Evolutionary conservation across 495 filamentous ascomycete genomes (phyloP), one percentile per base, ranked within the genome.

Genomic region (Penicillium verhagenii): DNA sequence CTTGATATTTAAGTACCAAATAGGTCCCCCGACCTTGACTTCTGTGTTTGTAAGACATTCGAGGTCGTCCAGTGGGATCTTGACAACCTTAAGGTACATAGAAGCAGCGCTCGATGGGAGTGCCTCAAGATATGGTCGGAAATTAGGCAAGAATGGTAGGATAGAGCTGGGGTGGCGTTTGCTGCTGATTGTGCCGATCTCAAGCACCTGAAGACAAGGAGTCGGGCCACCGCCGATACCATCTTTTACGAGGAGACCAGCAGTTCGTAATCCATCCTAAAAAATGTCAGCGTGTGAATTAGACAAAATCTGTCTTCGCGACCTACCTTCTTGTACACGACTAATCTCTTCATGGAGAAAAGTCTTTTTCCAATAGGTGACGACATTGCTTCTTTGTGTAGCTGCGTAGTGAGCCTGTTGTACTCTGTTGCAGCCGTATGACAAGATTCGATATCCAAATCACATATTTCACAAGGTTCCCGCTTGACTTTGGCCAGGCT

Each of bases 401-500:
- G 75, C 26, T 95, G 86, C 31, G 75, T 70, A 1, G 90, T 95
- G 13, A 91, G 70, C 47, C 79, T 78, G 57, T 85, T 84, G 65
- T 84, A 94, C 56, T 89, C 84, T 72, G 94, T 86, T 6, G 90
- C 82, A 6, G 90, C 86, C 52, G 87, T 75, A 65, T 96, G 94
- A 61, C 88, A 96, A 43, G 75, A 66, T 37, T 88, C 85, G 45
- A 98, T 71, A 64, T 93, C 87, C 24, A 80, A 67, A 58, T 96
- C 89, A 67, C 94, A 98, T 35, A 88, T 85, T 18, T 83, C 72
- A 65, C 94, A 98, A 6, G 87, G 65, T 59, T 96, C 90, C 4
- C 91, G 80, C 70, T 93, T 93, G 60, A 98, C 81, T 67, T 93
- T 96, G 33, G 81, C 90, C 54, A 98, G 74, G 69, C 94, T 92